Conservation (phyloP, 306 rosid species). For the Mimosa pudica region DNA sequence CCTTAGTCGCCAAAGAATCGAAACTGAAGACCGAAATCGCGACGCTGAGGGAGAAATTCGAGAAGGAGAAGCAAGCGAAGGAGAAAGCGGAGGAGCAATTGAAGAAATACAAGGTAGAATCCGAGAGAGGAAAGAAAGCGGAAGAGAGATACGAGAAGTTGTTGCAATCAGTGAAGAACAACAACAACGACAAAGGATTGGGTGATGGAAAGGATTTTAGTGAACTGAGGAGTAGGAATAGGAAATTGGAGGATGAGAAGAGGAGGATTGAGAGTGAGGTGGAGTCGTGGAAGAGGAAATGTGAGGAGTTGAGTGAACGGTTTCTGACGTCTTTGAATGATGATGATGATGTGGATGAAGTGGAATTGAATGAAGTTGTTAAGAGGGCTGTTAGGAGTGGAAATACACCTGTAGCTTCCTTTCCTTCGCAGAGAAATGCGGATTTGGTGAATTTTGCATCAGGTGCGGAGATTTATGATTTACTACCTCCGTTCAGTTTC, state of each 20-base stretch:
- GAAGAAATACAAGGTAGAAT: constrained; percentile 21
- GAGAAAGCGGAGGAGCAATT: constrained; percentile 14
- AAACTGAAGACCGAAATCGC: not conserved
- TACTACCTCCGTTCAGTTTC: no score
- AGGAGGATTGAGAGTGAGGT: not conserved
- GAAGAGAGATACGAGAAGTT: constrained; percentile 6
- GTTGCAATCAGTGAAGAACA: constrained; percentile 6
- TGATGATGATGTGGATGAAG: not conserved
- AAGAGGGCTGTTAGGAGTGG: not conserved
- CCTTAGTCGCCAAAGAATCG: constrained; percentile 13
- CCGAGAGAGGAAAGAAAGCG: constrained; percentile 9
- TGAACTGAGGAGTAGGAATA: constrained; percentile 4
- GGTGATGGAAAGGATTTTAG: not conserved
- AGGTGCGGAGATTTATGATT: constrained; percentile 36
- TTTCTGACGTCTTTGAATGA: not conserved
- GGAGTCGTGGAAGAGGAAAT: constrained; percentile 5
- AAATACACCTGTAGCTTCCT: not conserved
- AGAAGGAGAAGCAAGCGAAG: not conserved
- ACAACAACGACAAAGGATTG: not conserved
- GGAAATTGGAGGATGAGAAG: constrained; percentile 26
- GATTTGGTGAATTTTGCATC: constrained; percentile 10
- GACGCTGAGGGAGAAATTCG: not conserved
- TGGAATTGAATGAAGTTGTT: not conserved
- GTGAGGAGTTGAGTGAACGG: not conserved
- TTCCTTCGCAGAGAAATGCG: not conserved